phyloP scores from a whole-genome alignment of 1,284 basidiomycete genomes.

The Phylloboletellus chloephorus region DNA sequence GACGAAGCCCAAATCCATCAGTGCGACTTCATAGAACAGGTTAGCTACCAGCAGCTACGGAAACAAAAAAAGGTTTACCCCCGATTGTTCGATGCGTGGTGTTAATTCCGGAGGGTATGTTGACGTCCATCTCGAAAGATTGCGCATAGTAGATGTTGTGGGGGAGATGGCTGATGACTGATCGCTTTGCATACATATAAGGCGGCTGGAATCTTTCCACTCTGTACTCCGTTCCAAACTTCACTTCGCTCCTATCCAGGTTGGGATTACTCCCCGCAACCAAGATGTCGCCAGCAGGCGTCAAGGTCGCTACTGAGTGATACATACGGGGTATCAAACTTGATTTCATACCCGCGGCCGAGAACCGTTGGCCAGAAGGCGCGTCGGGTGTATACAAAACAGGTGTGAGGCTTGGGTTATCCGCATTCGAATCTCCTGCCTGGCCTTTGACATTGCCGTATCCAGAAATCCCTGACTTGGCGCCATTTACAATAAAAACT shows the following conservation, averaged over 20 bases:
- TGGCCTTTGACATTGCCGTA: slow-evolving; percentile 75
- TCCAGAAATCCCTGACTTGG: slow-evolving; percentile 69
- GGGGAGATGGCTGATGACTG: slow-evolving; percentile 41
- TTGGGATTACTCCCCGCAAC: slow-evolving; percentile 84
- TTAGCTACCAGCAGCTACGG: slow-evolving; percentile 1
- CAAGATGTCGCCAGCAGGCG: slow-evolving; percentile 66
- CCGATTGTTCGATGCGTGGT: slow-evolving; percentile 29
- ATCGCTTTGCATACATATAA: slow-evolving; percentile 58
- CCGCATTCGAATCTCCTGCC: slow-evolving; percentile 74
- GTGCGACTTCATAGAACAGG: slow-evolving; percentile 43
- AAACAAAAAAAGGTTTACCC: slow-evolving; percentile 24
- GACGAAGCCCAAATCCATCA: slow-evolving; percentile 76
- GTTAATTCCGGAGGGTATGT: slow-evolving; percentile 29
- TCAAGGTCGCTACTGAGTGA: slow-evolving; percentile 73
- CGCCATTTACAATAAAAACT: slow-evolving; percentile 75
- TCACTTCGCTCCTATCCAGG: slow-evolving; percentile 61
- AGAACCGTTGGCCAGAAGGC: slow-evolving; percentile 58
- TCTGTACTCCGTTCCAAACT: slow-evolving; percentile 74
- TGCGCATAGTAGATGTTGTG: slow-evolving; percentile 44
- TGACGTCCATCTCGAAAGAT: slow-evolving; percentile 38
- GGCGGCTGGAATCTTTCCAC: slow-evolving; percentile 73
- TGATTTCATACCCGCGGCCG: slow-evolving; percentile 52
- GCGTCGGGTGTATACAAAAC: slow-evolving; percentile 70
- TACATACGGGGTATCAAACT: slow-evolving; percentile 78
- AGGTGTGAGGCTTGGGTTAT: slow-evolving; percentile 68